phyloP scores from a whole-genome alignment of 495 filamentous ascomycete genomes.

The Penicillium nucicola region DNA sequence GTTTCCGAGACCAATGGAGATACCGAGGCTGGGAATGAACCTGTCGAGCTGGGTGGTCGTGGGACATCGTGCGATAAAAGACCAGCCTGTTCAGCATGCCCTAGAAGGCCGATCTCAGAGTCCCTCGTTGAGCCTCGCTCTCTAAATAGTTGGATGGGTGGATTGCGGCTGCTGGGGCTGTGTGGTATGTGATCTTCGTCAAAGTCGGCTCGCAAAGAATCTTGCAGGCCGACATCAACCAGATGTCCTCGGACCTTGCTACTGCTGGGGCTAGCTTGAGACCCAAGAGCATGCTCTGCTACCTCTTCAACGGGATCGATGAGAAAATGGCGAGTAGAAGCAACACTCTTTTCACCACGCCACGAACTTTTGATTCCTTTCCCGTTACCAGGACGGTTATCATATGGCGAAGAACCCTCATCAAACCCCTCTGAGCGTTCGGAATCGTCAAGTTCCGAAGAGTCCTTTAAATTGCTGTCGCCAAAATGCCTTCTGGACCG shows the following conservation, averaged over 20 bases:
- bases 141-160: slow-evolving; percentile 85
- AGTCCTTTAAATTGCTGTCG: slow-evolving; percentile 71
- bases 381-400: slow-evolving; percentile 36
- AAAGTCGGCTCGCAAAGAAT: slow-evolving; percentile 45
- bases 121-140: slow-evolving; percentile 41
- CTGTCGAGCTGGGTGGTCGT: slow-evolving; percentile 41
- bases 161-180: slow-evolving; percentile 59
- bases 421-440: slow-evolving; percentile 56
- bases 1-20: slow-evolving; percentile 53
- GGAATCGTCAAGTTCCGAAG: slow-evolving; percentile 72
- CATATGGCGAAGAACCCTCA: slow-evolving; percentile 39
- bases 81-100: slow-evolving; percentile 45
- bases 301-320: slow-evolving; percentile 30
- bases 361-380: slow-evolving; percentile 53
- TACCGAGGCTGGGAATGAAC: slow-evolving; percentile 37
- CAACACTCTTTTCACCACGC: slow-evolving; percentile 41
- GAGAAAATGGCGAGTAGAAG: slow-evolving; percentile 15
- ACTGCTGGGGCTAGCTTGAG: slow-evolving; percentile 42
- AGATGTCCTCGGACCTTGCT: slow-evolving; percentile 65
- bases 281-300: slow-evolving; percentile 29
- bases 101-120: slow-evolving; percentile 33
- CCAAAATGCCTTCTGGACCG: slow-evolving; percentile 85
- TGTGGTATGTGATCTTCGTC: slow-evolving; percentile 54
- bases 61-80: slow-evolving; percentile 34
- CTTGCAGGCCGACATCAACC: slow-evolving; percentile 86